Evolutionary conservation across 2,329 filamentous ascomycete species (phyloP).

Genomic region (Fusarium heterosporum): DNA sequence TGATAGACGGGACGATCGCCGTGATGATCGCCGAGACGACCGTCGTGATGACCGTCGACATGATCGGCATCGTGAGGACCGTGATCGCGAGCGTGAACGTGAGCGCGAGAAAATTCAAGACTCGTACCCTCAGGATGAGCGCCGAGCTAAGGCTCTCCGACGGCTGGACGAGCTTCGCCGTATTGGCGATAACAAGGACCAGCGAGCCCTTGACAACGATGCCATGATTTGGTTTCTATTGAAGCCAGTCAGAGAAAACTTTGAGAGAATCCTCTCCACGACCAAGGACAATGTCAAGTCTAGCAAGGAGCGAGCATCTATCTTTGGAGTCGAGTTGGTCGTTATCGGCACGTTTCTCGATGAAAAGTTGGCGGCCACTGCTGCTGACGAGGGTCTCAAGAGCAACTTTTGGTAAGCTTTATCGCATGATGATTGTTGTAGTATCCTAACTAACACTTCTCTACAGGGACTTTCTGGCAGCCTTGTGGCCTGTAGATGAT

Average conservation of each 20-base stretch:
- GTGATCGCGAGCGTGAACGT: conserved; percentile 42
- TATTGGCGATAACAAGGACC: conserved; percentile 63
- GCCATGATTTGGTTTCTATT: conserved; percentile 63
- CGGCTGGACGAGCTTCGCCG: conserved; percentile 58
- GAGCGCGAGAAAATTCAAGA: conserved; percentile 45
- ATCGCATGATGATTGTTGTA: not conserved
- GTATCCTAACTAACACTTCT: conserved; percentile 37
- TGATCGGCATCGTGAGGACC: conserved; percentile 42
- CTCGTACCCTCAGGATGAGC: conserved; percentile 54
- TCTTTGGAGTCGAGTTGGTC: conserved; percentile 71
- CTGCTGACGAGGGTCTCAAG: conserved; percentile 57
- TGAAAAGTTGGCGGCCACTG: conserved; percentile 56
- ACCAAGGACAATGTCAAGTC: conserved; percentile 72
- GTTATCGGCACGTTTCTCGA: conserved; percentile 73
- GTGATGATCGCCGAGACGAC: conserved; percentile 22
- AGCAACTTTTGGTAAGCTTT: conserved; percentile 63
- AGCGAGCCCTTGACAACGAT: conserved; percentile 59
- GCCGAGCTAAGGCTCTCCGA: conserved; percentile 55
- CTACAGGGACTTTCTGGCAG: conserved; percentile 58
- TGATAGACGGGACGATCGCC: conserved; percentile 42
- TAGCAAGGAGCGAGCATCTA: conserved; percentile 69
- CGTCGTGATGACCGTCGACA: conserved; percentile 17
- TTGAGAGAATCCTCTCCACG: conserved; percentile 69
- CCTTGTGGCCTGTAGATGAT: conserved; percentile 60
- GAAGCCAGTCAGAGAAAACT: conserved; percentile 69